Base-by-base conservation (phyloP, 176 grass and related monocot species). In the Bothriochloa decipiens region DNA sequence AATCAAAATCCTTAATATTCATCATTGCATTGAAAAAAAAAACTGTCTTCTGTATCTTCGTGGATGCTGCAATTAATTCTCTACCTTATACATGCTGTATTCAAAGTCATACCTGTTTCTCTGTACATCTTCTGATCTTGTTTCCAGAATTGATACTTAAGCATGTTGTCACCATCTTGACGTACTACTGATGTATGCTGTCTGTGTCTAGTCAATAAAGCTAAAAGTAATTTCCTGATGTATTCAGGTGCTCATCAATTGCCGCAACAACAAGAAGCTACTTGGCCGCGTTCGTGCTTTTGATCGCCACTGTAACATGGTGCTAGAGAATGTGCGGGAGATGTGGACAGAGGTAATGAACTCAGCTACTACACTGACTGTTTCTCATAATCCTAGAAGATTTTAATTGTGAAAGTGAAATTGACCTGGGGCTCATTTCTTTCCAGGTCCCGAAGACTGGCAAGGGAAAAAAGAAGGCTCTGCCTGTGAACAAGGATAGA, bases 251-350 rank as follows among this genome's bases (percentile, higher is more conserved):
- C 78, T 95, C 58, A 95, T 95, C 75, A 95, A 92, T 68, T 92
- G 93, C 25, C 85, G 88, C 61, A 92, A 92, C 93, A 95, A 92
- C 75, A 95, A 79, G 85, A 95, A 92, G 65, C 80, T 92, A 36
- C 90, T 92, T 67, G 93, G 93, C 2, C 79, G 88, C 18, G 90
- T 92, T 49, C 87, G 93, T 61, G 93, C 93, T 28, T 95, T 95
- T 84, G 90, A 95, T 90, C 85, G 93, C 23, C 90, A 90, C 78
- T 95, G 93, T 72, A 95, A 95, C 85, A 92, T 95, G 93, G 93
- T 95, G 58, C 84, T 95, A 4, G 93, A 95, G 77, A 95, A 90
- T 23, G 88, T 95, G 28, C 75, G 83, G 32, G 93, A 92, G 78
- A 95, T 95, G 93, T 95, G 93, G 93, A 92, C 90, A 15, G 93